phyloP scores from a whole-genome alignment of 1,284 basidiomycete genomes.

The Ganoderma boninense region DNA sequence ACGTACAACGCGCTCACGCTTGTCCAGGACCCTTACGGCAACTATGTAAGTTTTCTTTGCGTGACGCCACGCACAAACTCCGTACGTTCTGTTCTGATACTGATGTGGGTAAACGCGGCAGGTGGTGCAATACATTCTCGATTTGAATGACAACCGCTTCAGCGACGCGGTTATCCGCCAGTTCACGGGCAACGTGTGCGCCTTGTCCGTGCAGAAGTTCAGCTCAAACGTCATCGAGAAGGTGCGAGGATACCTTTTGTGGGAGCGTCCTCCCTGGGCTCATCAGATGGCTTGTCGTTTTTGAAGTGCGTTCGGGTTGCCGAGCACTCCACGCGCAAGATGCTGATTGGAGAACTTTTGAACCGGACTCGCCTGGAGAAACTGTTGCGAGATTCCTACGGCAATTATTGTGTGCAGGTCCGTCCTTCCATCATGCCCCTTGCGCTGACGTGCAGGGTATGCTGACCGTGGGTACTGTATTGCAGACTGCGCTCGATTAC shows the following conservation, averaged over 20 bases:
- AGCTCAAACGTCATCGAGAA: conserved; percentile 96
- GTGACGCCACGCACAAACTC: neutral
- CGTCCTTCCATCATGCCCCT: conserved; percentile 32
- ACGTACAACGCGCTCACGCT: conserved; percentile 98
- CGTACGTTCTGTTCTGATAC: conserved; percentile 24
- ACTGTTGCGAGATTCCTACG: conserved; percentile 92
- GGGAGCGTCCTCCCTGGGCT: conserved; percentile 1
- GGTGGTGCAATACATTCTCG: conserved; percentile 97
- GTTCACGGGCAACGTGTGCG: conserved; percentile 97
- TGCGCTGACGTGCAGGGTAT: conserved; percentile 15
- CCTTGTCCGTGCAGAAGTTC: conserved; percentile 98
- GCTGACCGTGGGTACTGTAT: conserved; percentile 10
- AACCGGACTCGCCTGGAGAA: conserved; percentile 97
- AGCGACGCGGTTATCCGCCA: conserved; percentile 98
- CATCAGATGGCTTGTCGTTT: conserved; percentile 11
- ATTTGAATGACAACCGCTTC: conserved; percentile 98
- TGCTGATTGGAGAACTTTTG: conserved; percentile 95
- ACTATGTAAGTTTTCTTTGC: conserved; percentile 72
- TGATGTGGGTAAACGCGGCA: conserved; percentile 41
- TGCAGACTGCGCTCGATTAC: conserved; percentile 92
- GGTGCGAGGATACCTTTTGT: conserved; percentile 48
- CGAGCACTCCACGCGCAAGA: conserved; percentile 92
- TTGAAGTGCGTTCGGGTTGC: conserved; percentile 95
- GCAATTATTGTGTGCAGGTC: conserved; percentile 93
- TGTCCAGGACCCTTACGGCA: conserved; percentile 98